phyloP scores from a whole-genome alignment of 148 eudicot genomes.

The Oxyria digyna region DNA sequence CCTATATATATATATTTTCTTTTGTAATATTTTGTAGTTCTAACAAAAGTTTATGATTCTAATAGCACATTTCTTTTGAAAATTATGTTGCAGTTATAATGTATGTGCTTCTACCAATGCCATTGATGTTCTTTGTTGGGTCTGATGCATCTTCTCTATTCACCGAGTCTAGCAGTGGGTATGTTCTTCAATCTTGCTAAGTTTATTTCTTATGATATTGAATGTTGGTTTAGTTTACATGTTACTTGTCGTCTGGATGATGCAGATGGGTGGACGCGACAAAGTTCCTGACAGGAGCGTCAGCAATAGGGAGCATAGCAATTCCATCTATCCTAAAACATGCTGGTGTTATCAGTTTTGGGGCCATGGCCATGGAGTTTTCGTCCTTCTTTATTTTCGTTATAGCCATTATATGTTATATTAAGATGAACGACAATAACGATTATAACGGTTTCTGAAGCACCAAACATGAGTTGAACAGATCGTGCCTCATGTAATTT shows the following conservation, averaged over 20 bases:
- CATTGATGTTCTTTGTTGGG: constrained; percentile 81
- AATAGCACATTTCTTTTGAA: background rate
- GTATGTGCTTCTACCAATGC: constrained; percentile 93
- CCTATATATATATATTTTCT: background rate
- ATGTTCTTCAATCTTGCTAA: constrained; percentile 4
- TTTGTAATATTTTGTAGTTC: background rate
- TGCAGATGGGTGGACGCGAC: constrained; percentile 79
- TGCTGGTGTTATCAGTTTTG: constrained; percentile 81
- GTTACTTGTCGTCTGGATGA: no score
- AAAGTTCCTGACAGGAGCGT: constrained; percentile 85
- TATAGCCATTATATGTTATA: constrained; percentile 46
- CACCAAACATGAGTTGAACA: background rate
- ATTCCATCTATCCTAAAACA: constrained; percentile 76
- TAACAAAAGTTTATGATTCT: background rate
- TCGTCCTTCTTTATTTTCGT: constrained; percentile 57
- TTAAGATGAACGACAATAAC: constrained; percentile 38
- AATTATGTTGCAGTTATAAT: constrained; percentile 52
- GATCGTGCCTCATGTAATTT: no score
- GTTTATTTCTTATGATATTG: background rate
- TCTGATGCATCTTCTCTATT: constrained; percentile 60
- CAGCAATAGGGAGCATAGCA: constrained; percentile 76
- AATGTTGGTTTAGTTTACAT: no score
- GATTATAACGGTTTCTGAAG: constrained; percentile 23
- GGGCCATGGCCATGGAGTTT: constrained; percentile 66
- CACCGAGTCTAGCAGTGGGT: constrained; percentile 62